These are phyloP conservation scores for Chlamydomonas sp. DNA, from an alignment of 139 green algal genomes.

Conservation along the genomic window DNA sequence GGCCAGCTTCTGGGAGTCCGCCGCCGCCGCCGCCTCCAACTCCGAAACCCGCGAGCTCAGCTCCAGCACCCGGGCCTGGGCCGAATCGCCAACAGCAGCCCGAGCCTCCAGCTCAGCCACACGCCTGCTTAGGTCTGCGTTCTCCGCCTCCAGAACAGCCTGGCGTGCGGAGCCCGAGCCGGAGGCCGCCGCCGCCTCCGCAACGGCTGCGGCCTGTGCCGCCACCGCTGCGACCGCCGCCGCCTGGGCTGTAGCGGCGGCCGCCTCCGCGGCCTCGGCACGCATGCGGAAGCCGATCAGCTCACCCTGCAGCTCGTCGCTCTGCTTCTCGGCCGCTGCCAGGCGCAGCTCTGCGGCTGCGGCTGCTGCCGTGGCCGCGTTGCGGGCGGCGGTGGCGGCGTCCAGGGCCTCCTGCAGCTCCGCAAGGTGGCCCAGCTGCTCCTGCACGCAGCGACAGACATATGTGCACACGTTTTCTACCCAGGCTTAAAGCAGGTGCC, in stretches of 20 bases:
- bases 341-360: slow-evolving; percentile 1
- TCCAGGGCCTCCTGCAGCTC: background rate
- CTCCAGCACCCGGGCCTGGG: background rate
- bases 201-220: background rate
- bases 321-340: slow-evolving; percentile 7
- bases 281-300: slow-evolving; percentile 36
- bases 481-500: too few species aligned
- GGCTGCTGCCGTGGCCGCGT: background rate
- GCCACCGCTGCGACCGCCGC: background rate
- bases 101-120: background rate
- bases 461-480: too few species aligned
- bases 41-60: background rate
- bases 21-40: slow-evolving; percentile 17
- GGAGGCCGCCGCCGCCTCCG: background rate
- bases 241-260: background rate
- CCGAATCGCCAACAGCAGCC: background rate
- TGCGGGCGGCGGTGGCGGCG: background rate
- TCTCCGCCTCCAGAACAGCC: background rate
- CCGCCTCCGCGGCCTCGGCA: slow-evolving; percentile 20
- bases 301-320: slow-evolving; percentile 32
- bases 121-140: too few species aligned
- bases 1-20: background rate
- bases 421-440: slow-evolving; percentile 18
- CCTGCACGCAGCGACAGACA: background rate
- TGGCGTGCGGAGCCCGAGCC: background rate